These are phyloP conservation scores for Diaporthe amygdali DNA, from an alignment of 2,329 filamentous ascomycete genomes.

Conservation along the genomic window DNA sequence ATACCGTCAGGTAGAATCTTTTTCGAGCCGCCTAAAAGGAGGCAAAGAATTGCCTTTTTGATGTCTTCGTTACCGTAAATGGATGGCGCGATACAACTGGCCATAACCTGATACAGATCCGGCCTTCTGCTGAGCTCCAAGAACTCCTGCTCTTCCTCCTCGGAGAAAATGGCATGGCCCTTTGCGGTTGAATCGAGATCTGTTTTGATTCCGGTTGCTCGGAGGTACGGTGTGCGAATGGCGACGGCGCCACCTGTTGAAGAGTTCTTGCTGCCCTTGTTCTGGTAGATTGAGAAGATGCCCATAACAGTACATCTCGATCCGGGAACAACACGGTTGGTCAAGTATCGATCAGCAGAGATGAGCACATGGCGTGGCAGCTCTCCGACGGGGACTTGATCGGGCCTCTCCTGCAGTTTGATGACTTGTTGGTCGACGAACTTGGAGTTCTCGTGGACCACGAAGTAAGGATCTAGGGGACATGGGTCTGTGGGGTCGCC, in stretches of 20 bases:
- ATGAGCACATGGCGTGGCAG: conserved; percentile 93
- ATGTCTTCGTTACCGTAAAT: conserved; percentile 97
- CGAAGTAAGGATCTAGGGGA: conserved; percentile 93
- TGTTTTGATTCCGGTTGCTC: conserved; percentile 89
- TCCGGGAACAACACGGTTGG: conserved; percentile 93
- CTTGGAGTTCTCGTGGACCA: conserved; percentile 89
- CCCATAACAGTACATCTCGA: conserved; percentile 95
- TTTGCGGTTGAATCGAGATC: conserved; percentile 90
- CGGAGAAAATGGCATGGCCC: conserved; percentile 82
- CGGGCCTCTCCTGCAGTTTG: conserved; percentile 96
- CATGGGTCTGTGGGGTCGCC: conserved; percentile 77
- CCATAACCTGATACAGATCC: conserved; percentile 90
- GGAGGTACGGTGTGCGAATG: conserved; percentile 92
- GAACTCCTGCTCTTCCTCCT: conserved; percentile 98
- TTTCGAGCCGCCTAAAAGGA: conserved; percentile 93
- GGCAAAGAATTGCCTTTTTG: conserved; percentile 94
- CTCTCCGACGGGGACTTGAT: conserved; percentile 97
- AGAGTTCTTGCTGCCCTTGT: conserved; percentile 77
- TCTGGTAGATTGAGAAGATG: conserved; percentile 97
- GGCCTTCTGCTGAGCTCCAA: conserved; percentile 86
- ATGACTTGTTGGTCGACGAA: conserved; percentile 99
- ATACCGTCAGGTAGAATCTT: conserved; percentile 98
- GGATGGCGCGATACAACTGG: conserved; percentile 92
- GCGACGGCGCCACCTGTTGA: conserved; percentile 82
- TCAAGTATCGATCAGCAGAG: conserved; percentile 94